Conservation (phyloP, 768 basidiomycete species). For the Lentinus tigrinus region DNA sequence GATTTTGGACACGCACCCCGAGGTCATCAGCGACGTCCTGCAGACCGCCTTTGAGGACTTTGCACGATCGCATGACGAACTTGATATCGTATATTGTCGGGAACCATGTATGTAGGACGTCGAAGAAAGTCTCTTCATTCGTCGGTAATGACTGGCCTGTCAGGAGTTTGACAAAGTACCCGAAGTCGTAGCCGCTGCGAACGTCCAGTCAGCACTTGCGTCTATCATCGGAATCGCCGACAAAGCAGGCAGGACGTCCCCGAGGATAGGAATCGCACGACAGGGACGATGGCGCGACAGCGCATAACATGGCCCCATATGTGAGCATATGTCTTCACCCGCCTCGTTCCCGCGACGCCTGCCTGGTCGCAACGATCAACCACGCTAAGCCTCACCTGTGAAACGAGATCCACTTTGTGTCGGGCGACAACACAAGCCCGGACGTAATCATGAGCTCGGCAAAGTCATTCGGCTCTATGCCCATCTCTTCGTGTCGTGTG, state of each 20-base stretch:
- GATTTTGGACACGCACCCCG: conserved; percentile 53
- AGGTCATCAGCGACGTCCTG: conserved; percentile 97
- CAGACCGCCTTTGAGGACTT: conserved; percentile 80
- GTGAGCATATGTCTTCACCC: not conserved
- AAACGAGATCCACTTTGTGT: conserved; percentile 96
- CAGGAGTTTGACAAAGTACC: conserved; percentile 94
- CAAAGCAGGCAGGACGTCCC: conserved; percentile 1
- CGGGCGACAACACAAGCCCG: conserved; percentile 83
- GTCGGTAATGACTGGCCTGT: conserved; percentile 84
- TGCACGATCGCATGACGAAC: conserved; percentile 87
- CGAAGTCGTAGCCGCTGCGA: conserved; percentile 96
- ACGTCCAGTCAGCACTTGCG: not conserved
- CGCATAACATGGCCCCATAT: not conserved
- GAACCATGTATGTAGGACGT: conserved; percentile 87
- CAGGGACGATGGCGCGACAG: not conserved
- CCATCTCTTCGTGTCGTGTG: conserved; percentile 87
- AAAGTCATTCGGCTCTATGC: conserved; percentile 91
- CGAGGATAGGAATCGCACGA: not conserved
- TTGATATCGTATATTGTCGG: conserved; percentile 98
- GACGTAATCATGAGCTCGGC: conserved; percentile 97
- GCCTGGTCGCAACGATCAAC: not conserved
- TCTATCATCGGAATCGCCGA: not conserved
- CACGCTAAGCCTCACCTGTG: conserved; percentile 69
- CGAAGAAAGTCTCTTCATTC: conserved; percentile 88
- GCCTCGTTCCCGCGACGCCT: conserved; percentile 2